Evolutionary conservation across 2,329 filamentous ascomycete genomes (phyloP).

Genomic region (Diaporthe destruens): DNA sequence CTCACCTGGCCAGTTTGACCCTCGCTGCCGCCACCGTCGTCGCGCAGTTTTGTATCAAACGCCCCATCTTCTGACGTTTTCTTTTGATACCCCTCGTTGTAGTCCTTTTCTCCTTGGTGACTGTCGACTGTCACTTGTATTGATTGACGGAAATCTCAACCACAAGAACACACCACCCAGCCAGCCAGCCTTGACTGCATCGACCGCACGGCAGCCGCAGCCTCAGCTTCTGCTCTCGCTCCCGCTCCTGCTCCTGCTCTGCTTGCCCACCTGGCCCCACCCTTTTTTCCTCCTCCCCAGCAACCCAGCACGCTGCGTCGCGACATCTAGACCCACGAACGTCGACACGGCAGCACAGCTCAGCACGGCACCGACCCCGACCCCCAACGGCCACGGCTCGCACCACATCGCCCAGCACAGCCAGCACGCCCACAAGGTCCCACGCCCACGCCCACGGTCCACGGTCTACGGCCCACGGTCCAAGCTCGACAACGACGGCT

Average conservation of each 20-base stretch:
- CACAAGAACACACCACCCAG: background rate
- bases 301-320: conserved; percentile 18
- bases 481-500: conserved; percentile 37
- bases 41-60: conserved; percentile 34
- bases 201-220: conserved; percentile 29
- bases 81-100: conserved; percentile 37
- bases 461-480: conserved; percentile 30
- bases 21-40: conserved; percentile 29
- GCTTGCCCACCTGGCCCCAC: conserved; percentile 33
- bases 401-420: conserved; percentile 25
- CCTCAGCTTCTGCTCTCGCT: conserved; percentile 10
- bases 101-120: conserved; percentile 10
- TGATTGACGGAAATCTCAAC: conserved; percentile 26
- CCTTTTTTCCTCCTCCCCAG: conserved; percentile 35
- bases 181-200: conserved; percentile 3
- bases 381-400: conserved; percentile 14
- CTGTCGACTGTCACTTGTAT: conserved; percentile 13
- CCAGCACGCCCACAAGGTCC: conserved; percentile 15
- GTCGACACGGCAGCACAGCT: conserved; percentile 29
- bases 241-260: conserved; percentile 7
- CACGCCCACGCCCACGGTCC: conserved; percentile 29
- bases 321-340: conserved; percentile 40
- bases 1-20: conserved; percentile 25
- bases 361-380: conserved; percentile 18
- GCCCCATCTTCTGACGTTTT: conserved; percentile 35